These are phyloP conservation scores for Ogataea saltuana DNA, from an alignment of 805 yeast species.

Conservation along the genomic window DNA sequence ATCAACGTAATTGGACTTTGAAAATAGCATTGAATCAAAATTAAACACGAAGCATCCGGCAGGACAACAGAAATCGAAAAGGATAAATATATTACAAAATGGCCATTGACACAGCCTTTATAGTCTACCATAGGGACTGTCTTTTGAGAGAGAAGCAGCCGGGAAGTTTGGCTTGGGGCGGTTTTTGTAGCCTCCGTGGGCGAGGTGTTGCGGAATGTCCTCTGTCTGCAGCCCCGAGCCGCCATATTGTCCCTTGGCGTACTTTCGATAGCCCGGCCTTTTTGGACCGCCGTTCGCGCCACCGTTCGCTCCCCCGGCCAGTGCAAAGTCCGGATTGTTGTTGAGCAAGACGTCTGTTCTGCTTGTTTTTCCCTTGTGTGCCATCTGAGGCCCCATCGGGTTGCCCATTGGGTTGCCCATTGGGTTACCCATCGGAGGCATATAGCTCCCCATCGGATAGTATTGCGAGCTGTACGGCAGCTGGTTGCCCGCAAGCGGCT, in stretches of 20 bases:
- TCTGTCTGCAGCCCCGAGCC: slow-evolving; percentile 15
- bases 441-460: slow-evolving; percentile 23
- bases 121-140: slow-evolving; percentile 45
- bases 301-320: slow-evolving; percentile 19
- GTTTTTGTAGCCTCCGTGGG: slow-evolving; percentile 25
- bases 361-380: slow-evolving; percentile 20
- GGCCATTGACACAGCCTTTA: slow-evolving; percentile 3
- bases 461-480: slow-evolving; percentile 26
- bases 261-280: slow-evolving; percentile 27
- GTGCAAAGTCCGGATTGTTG: slow-evolving; percentile 50
- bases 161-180: slow-evolving; percentile 37
- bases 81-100: slow-evolving; percentile 4
- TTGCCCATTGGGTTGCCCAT: slow-evolving; percentile 14
- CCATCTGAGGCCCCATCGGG: not conserved
- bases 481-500: slow-evolving; percentile 17
- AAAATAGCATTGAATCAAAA: slow-evolving; percentile 1
- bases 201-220: slow-evolving; percentile 20
- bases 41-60: not conserved
- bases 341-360: slow-evolving; percentile 45
- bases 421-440: slow-evolving; percentile 26
- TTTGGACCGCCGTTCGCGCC: not conserved
- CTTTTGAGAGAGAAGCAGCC: slow-evolving; percentile 42
- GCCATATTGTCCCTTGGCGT: slow-evolving; percentile 18
- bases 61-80: slow-evolving; percentile 11
- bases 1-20: not conserved